Percentiles rank a stretch among this genome's conserved stretches.
These are phyloP conservation scores for Nicotiana paniculata DNA, from an alignment of 257 asterid species.

Conservation along the genomic window DNA sequence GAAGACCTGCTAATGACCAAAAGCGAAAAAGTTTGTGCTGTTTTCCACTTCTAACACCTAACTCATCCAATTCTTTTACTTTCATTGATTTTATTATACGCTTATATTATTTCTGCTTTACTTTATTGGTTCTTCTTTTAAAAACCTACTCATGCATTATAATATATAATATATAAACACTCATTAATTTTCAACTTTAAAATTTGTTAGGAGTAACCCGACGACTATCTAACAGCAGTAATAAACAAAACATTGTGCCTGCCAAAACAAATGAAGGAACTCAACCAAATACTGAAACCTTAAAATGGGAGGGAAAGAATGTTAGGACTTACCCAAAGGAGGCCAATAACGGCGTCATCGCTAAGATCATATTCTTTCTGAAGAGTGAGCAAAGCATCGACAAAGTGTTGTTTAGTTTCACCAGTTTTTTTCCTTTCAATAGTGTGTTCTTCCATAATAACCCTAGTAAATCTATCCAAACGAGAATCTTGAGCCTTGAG, in stretches of 20 bases:
- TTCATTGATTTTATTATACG: background rate
- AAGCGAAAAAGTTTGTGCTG: background rate
- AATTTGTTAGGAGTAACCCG: too few species aligned
- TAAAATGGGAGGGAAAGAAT: too few species aligned
- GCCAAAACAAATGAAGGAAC: background rate
- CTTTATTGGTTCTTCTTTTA: background rate
- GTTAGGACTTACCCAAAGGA: conserved; percentile 10
- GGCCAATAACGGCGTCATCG: conserved; percentile 13
- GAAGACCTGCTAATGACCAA: background rate
- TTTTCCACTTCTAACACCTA: background rate
- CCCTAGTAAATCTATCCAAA: conserved; percentile 14
- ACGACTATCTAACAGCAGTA: background rate
- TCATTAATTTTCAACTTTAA: too few species aligned
- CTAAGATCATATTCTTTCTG: conserved; percentile 13
- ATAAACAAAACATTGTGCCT: background rate
- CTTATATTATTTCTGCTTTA: background rate
- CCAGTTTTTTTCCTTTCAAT: conserved; percentile 13
- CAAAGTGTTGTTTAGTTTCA: conserved; percentile 11
- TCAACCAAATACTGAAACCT: too few species aligned
- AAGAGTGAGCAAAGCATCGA: conserved; percentile 19
- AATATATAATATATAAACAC: too few species aligned
- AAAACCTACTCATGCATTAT: too few species aligned
- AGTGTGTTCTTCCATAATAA: conserved; percentile 14
- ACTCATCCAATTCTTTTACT: background rate
- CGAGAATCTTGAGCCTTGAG: conserved; percentile 8